Base-by-base conservation (phyloP, 1,139 yeast genomes). In the Scheffersomyces titani region DNA sequence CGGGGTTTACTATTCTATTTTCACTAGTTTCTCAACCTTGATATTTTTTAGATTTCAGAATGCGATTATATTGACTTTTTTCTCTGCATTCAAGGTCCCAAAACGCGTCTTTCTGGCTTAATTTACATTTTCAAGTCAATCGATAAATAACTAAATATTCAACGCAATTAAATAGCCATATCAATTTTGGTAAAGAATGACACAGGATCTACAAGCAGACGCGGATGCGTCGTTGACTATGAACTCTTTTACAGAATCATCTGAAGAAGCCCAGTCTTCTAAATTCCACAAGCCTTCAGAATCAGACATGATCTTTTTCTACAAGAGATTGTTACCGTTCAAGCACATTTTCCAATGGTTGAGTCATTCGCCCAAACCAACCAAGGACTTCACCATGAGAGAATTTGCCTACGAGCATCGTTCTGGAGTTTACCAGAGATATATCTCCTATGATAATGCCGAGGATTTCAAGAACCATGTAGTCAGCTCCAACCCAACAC, bases 331-430 rank as follows among this genome's bases (percentile, higher is more conserved):
- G 47, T 77, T 87, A 22, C 94, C 94, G 1, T 92, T 90, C 74
- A 82, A 88, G 59, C 80, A 85, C 50, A 77, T 93, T 21, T 93
- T 88, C 74, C 89, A 85, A 61, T 94, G 99, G 99, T 77, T 94
- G 54, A 90, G 88, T 67, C 98, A 92, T 69, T 87, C 96, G 0
- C 91, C 90, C 1, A 84, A 83, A 54, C 88, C 92, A 18, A 63
- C 81, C 69, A 76, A 79, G 48, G 92, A 88, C 69, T 92, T 94
- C 72, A 85, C 91, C 36, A 88, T 90, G 83, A 83, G 99, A 64
- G 99, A 94, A 70, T 88, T 94, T 70, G 99, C 99, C 1, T 92
- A 89, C 77, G 97, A 96, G 55, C 86, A 89, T 66, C 81, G 90
- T 62, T 85, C 90, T 47, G 96, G 94, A 2, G 94, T 92, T 0